phyloP scores from a whole-genome alignment of 495 filamentous ascomycete species.

The Apodospora peruviana region DNA sequence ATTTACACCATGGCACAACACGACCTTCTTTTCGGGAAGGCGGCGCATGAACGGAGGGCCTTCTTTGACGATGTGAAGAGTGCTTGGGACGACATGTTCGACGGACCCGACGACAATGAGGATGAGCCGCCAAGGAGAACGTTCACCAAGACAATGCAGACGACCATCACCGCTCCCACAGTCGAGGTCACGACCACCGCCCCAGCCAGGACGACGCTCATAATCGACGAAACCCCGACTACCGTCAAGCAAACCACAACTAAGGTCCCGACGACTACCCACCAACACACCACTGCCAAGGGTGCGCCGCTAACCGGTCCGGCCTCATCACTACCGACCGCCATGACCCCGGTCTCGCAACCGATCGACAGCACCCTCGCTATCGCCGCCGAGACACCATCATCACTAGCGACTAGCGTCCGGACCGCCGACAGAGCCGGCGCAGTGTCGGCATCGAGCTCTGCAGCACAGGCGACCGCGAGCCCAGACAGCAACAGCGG shows the following conservation, averaged over 20 bases:
- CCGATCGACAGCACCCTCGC: background rate
- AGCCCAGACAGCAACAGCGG: constrained; percentile 18
- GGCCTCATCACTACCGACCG: background rate
- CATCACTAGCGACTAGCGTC: background rate
- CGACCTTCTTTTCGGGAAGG: background rate
- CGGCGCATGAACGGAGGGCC: background rate
- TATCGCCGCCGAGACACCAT: background rate
- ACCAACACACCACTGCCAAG: background rate
- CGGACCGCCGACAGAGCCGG: background rate
- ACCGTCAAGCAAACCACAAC: too few species aligned
- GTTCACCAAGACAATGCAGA: background rate
- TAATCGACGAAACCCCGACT: background rate
- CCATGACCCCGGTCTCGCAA: background rate
- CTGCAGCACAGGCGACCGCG: constrained; percentile 27
- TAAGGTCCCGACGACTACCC: background rate
- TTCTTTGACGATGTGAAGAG: background rate
- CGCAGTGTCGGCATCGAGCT: constrained; percentile 10
- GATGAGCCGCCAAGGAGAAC: background rate
- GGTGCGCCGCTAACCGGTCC: background rate
- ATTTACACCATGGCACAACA: background rate
- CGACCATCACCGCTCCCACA: background rate
- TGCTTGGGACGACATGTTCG: background rate
- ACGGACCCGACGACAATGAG: background rate
- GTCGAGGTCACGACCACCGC: background rate
- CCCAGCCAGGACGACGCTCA: background rate